Percentiles rank a stretch among this genome's conserved stretches.
phyloP scores from a whole-genome alignment of 2,329 filamentous ascomycete species.

The Epichloe glyceriae region DNA sequence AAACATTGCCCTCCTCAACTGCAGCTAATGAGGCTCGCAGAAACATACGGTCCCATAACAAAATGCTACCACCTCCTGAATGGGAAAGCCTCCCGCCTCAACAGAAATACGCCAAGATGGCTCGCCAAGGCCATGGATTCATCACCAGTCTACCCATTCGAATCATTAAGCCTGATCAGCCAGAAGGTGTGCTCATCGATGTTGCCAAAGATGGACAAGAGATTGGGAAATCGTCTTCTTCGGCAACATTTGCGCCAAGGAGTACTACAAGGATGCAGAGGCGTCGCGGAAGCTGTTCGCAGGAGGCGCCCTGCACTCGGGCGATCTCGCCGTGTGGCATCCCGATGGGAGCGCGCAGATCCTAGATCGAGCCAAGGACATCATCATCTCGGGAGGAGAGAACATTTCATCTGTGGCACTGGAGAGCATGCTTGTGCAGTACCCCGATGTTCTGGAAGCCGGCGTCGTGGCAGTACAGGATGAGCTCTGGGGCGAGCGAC shows the following conservation, averaged over 20 bases:
- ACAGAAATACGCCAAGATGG: constrained; percentile 82
- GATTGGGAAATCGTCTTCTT: constrained; percentile 59
- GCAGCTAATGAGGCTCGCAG: constrained; percentile 14
- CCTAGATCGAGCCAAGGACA: constrained; percentile 87
- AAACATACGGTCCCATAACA: constrained; percentile 93
- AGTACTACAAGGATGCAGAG: constrained; percentile 80
- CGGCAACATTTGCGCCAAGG: constrained; percentile 85
- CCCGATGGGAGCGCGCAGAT: constrained; percentile 85
- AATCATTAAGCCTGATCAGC: constrained; percentile 67
- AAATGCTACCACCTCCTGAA: constrained; percentile 75
- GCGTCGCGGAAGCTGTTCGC: constrained; percentile 80
- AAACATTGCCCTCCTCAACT: too few relatives aligned
- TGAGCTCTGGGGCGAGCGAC: constrained; percentile 88
- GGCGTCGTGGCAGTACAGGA: constrained; percentile 82
- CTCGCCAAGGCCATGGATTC: constrained; percentile 85
- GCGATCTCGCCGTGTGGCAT: constrained; percentile 89
- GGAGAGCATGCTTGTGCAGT: constrained; percentile 77
- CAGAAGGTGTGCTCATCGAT: constrained; percentile 40
- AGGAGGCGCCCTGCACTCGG: constrained; percentile 76
- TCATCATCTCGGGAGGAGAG: constrained; percentile 94
- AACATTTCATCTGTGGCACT: constrained; percentile 93
- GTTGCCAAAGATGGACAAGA: constrained; percentile 35
- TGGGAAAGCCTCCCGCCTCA: constrained; percentile 66
- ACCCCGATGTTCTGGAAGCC: constrained; percentile 81
- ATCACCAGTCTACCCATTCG: constrained; percentile 69